These are phyloP conservation scores for Exserohilum turcica DNA, from an alignment of 2,329 filamentous ascomycete genomes.

Conservation along the genomic window DNA sequence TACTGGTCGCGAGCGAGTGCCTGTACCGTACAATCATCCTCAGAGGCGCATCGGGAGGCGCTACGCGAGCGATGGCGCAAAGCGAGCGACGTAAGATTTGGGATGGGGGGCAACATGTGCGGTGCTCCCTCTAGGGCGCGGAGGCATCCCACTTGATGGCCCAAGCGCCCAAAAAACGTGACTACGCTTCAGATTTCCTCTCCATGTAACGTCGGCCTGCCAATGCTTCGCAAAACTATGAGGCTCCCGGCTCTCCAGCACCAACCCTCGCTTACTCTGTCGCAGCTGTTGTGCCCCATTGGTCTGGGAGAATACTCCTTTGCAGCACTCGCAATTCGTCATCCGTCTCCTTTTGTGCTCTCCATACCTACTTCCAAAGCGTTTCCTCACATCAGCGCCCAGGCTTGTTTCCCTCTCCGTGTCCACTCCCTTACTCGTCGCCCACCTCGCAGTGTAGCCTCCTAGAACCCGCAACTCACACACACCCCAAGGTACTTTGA, in stretches of 20 bases:
- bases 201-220: constrained; percentile 11
- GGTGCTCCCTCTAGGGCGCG: constrained; percentile 15
- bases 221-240: constrained; percentile 8
- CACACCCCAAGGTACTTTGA: constrained; percentile 1
- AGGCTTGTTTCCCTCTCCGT: constrained; percentile 17
- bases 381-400: constrained; percentile 32
- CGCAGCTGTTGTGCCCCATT: neutral
- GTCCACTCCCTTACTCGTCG: constrained; percentile 13
- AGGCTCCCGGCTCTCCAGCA: neutral
- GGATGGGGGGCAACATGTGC: constrained; percentile 20
- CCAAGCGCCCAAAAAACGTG: constrained; percentile 29
- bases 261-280: neutral
- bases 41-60: constrained; percentile 38
- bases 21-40: constrained; percentile 50
- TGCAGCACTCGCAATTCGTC: constrained; percentile 13
- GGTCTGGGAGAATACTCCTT: neutral
- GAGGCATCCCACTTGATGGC: constrained; percentile 19
- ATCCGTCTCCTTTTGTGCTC: constrained; percentile 18
- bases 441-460: constrained; percentile 5
- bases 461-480: neutral
- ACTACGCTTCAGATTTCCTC: constrained; percentile 18
- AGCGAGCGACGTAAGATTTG: constrained; percentile 20
- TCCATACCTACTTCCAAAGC: constrained; percentile 16
- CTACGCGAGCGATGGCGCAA: constrained; percentile 24
- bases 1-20: constrained; percentile 44